A percentile compares a stretch with the other conserved stretches of the same genome.
Conservation (phyloP, 148 eudicot genomes). For the Diospyros lotus region DNA sequence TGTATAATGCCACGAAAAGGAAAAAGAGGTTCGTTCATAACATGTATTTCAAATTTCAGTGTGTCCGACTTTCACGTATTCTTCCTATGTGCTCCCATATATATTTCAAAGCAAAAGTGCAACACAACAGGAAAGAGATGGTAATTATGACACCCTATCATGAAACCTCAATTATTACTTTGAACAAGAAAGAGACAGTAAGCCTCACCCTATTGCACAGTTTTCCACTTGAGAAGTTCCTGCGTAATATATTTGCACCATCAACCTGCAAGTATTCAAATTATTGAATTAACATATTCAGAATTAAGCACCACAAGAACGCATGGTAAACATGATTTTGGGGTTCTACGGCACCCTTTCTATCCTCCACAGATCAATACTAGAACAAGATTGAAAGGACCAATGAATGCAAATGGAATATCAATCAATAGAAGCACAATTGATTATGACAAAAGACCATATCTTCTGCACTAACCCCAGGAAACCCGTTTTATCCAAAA, state of each 20-base stretch:
- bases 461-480: background rate
- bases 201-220: background rate
- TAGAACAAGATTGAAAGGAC: background rate
- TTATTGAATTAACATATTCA: background rate
- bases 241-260: background rate
- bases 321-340: background rate
- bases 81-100: too few relatives aligned
- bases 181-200: background rate
- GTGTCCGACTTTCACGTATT: too few relatives aligned
- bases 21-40: too few relatives aligned
- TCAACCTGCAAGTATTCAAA: background rate
- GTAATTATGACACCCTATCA: too few relatives aligned
- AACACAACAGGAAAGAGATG: too few relatives aligned
- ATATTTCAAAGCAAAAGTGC: too few relatives aligned
- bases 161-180: too few relatives aligned
- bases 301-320: background rate
- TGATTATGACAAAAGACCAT: background rate
- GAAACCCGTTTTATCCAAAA: background rate
- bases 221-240: background rate
- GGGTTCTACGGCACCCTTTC: background rate
- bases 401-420: background rate
- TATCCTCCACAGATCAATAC: too few relatives aligned
- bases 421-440: background rate
- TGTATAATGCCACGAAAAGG: background rate
- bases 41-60: too few relatives aligned